Percentiles rank a stretch among this genome's conserved stretches.
phyloP scores from a whole-genome alignment of 129 eudicot species.

The Pulicaria dysenterica region DNA sequence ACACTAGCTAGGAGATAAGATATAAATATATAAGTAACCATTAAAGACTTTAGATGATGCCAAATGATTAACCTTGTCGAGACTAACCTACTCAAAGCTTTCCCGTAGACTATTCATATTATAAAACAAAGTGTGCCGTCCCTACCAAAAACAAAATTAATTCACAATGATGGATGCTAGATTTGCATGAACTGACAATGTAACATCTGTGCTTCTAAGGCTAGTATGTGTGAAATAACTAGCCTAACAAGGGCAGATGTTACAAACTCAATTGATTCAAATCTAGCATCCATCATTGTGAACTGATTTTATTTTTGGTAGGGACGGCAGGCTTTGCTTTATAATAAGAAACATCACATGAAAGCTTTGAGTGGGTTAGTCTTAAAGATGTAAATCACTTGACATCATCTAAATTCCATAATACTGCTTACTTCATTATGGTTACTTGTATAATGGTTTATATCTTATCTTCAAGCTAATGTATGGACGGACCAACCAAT shows the following conservation, averaged over 20 bases:
- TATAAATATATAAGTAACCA: not conserved
- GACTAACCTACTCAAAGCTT: slow-evolving; percentile 84
- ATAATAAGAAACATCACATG: slow-evolving; percentile 69
- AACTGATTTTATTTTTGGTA: slow-evolving; percentile 35
- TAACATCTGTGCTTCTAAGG: not conserved
- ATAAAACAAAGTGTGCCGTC: slow-evolving; percentile 75
- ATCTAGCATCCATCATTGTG: slow-evolving; percentile 19
- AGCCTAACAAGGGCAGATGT: not conserved
- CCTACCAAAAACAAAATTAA: slow-evolving; percentile 50
- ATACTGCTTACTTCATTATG: slow-evolving; percentile 1
- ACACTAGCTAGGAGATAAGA: slow-evolving; percentile 1
- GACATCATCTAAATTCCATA: not conserved
- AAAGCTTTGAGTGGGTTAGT: slow-evolving; percentile 85
- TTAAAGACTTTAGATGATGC: slow-evolving; percentile 1
- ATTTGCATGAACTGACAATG: slow-evolving; percentile 16
- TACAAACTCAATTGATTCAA: slow-evolving; percentile 10
- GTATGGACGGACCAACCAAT: slow-evolving; percentile 2
- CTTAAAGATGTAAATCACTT: slow-evolving; percentile 74
- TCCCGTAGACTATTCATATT: slow-evolving; percentile 67
- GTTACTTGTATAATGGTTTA: not conserved
- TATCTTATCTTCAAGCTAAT: not conserved
- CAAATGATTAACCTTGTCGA: slow-evolving; percentile 59
- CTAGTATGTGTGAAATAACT: not conserved
- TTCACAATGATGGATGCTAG: slow-evolving; percentile 15
- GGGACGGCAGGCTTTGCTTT: slow-evolving; percentile 84